A percentile compares a stretch with the other conserved stretches of the same genome.
Conservation (phyloP, 108 stramenopile genomes). For the Pseudonitzschia multistriata region DNA sequence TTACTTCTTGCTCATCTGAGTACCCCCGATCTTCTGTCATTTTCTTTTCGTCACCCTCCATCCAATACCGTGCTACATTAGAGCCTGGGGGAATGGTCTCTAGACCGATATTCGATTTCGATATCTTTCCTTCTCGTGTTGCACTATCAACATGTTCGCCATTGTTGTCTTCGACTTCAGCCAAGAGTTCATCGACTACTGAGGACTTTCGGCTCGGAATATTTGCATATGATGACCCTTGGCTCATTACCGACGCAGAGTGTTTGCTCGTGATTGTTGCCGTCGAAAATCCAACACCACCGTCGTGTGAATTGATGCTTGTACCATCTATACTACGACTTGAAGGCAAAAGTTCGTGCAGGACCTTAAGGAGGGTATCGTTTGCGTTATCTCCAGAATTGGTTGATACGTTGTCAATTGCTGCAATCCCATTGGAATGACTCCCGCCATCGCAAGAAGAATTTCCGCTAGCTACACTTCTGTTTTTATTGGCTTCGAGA, state of each 20-base stretch:
- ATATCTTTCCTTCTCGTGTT: too few relatives aligned
- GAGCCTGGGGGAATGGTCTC: too few relatives aligned
- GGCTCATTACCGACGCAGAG: neutral
- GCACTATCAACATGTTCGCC: neutral
- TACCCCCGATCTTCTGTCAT: neutral
- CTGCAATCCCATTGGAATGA: neutral
- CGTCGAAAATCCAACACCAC: neutral
- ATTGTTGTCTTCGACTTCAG: conserved; percentile 36
- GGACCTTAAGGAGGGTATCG: conserved; percentile 31
- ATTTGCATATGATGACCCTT: neutral
- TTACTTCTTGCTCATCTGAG: neutral
- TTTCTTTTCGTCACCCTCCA: conserved; percentile 14
- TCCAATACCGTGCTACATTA: neutral
- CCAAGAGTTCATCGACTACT: conserved; percentile 37
- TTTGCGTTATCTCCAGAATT: conserved; percentile 6
- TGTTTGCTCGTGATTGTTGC: neutral
- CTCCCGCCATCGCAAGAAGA: neutral
- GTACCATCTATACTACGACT: neutral
- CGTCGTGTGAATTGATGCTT: neutral
- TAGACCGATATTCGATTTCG: too few relatives aligned
- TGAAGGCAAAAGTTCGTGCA: conserved; percentile 32
- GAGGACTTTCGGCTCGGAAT: conserved; percentile 8
- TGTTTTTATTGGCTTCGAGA: conserved; percentile 35
- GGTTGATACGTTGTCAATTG: neutral
- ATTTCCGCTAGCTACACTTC: neutral